Percentiles rank a stretch among this genome's conserved stretches.
Conservation (phyloP, 768 basidiomycete genomes). For the Hypholoma fasciculare region DNA sequence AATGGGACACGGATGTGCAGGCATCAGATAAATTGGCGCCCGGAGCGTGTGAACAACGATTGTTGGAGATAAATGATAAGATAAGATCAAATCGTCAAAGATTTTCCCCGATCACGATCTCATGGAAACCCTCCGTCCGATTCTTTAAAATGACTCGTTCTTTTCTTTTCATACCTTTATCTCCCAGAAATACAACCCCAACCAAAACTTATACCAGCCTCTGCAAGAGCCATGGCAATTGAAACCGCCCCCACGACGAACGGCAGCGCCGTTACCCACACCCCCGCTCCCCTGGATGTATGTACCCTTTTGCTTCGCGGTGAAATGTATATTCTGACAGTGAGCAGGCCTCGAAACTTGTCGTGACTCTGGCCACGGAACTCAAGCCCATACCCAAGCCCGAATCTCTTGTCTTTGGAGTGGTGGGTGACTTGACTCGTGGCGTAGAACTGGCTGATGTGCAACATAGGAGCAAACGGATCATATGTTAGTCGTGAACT, state of each 20-base stretch:
- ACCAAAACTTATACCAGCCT: background rate
- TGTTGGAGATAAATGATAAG: slow-evolving; percentile 6
- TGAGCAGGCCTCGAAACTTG: slow-evolving; percentile 55
- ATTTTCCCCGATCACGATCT: slow-evolving; percentile 9
- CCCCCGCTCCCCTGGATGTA: slow-evolving; percentile 12
- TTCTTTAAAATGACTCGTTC: slow-evolving; percentile 14
- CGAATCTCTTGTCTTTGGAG: slow-evolving; percentile 55
- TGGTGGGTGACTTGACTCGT: slow-evolving; percentile 33
- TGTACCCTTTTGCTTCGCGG: background rate
- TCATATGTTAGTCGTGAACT: slow-evolving; percentile 76
- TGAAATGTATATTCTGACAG: background rate
- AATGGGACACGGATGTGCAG: too few relatives aligned
- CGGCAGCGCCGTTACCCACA: slow-evolving; percentile 1
- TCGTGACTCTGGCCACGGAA: slow-evolving; percentile 41
- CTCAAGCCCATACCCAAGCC: slow-evolving; percentile 52
- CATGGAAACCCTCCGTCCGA: background rate
- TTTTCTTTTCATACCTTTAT: background rate
- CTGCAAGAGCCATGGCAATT: slow-evolving; percentile 18
- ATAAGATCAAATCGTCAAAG: slow-evolving; percentile 7
- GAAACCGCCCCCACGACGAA: background rate
- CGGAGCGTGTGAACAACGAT: background rate
- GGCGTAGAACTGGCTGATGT: background rate
- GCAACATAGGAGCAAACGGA: slow-evolving; percentile 57
- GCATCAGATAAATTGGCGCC: too few relatives aligned
- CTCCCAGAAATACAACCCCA: background rate